Evolutionary conservation across 139 green algal genomes (phyloP).

Genomic region (Chlorella ohadii): DNA sequence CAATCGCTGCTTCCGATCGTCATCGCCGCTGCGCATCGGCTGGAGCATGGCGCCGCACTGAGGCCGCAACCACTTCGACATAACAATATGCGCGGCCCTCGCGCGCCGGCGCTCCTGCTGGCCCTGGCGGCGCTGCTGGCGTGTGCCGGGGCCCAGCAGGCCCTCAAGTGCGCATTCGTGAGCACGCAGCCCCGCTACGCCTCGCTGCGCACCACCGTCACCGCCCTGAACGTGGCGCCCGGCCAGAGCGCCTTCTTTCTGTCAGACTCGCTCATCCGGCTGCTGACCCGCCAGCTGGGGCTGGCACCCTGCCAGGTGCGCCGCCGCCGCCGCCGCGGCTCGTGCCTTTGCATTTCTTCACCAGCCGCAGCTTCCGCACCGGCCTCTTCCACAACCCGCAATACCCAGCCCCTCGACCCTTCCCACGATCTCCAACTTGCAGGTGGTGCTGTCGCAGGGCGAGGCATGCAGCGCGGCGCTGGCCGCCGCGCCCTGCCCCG

Average conservation of each 20-base stretch:
- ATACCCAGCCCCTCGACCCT: too few relatives aligned
- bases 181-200: constrained; percentile 15
- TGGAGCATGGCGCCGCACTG: too few relatives aligned
- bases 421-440: too few relatives aligned
- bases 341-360: too few relatives aligned
- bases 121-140: not conserved
- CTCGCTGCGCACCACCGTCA: not conserved
- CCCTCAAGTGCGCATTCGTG: not conserved
- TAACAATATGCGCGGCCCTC: not conserved
- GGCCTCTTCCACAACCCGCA: too few relatives aligned
- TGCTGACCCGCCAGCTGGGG: constrained; percentile 28
- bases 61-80: too few relatives aligned
- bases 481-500: constrained; percentile 18
- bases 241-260: constrained; percentile 22
- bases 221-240: constrained; percentile 16
- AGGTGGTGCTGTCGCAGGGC: constrained; percentile 11
- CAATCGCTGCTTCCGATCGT: too few relatives aligned
- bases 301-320: constrained; percentile 39
- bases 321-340: too few relatives aligned
- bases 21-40: too few relatives aligned
- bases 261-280: constrained; percentile 37
- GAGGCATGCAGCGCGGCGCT: constrained; percentile 11
- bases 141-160: not conserved
- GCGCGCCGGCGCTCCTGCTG: not conserved
- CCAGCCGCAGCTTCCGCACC: too few relatives aligned